phyloP scores from a whole-genome alignment of 495 filamentous ascomycete species.

The Aspergillus conjunctus region DNA sequence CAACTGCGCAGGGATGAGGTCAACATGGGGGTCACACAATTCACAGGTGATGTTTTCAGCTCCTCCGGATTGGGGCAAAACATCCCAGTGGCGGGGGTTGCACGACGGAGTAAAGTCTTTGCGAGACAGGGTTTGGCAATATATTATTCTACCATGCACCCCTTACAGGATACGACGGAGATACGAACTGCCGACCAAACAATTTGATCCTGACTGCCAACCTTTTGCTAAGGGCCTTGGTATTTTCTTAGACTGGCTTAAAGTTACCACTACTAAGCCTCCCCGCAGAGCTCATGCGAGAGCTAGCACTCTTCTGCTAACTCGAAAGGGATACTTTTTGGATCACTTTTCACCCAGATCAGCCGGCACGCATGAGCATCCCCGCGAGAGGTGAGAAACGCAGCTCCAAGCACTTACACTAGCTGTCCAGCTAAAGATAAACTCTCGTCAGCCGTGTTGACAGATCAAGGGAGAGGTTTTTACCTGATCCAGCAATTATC shows the following conservation, averaged over 20 bases:
- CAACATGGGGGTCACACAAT: too few species aligned
- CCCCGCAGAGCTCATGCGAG: neutral
- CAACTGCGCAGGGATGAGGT: neutral
- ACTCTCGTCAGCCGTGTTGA: neutral
- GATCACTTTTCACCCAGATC: neutral
- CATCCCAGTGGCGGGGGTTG: neutral
- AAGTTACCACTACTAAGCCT: neutral
- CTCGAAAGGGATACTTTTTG: neutral
- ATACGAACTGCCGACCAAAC: neutral
- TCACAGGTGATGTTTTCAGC: too few species aligned
- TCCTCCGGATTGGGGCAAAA: constrained; percentile 1
- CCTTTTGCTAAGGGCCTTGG: neutral
- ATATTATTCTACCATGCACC: neutral
- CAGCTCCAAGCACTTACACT: neutral
- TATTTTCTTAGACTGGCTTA: neutral
- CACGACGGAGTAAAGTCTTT: neutral
- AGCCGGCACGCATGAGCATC: neutral
- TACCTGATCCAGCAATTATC: neutral
- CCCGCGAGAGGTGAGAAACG: neutral
- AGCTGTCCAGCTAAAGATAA: neutral
- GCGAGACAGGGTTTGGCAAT: neutral
- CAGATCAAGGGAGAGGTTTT: neutral
- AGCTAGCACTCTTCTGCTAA: neutral
- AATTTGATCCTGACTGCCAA: neutral
- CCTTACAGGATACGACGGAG: neutral